Conservation (phyloP, 83 land plant species). For the Picea abies region DNA sequence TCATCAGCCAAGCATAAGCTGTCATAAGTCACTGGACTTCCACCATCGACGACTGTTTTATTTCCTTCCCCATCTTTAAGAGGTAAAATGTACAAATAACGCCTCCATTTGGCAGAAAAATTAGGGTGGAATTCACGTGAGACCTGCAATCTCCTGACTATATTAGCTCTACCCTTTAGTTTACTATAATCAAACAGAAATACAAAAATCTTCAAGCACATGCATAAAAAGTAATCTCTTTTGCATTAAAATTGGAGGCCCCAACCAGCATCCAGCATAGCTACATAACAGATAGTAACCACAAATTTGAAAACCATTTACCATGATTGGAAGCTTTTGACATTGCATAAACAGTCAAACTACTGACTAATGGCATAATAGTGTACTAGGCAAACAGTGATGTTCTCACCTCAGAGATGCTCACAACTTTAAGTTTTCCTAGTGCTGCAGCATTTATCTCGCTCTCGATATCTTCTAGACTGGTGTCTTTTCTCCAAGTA, state of each 20-base stretch:
- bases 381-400: neutral
- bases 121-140: slow-evolving; percentile 82
- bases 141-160: slow-evolving; percentile 36
- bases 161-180: neutral
- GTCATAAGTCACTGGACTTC: neutral
- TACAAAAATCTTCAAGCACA: neutral
- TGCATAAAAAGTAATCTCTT: neutral
- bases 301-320: slow-evolving; percentile 1
- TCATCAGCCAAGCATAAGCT: neutral
- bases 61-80: slow-evolving; percentile 31
- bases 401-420: slow-evolving; percentile 54
- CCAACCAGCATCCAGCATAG: neutral
- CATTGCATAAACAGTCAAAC: neutral
- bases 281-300: neutral
- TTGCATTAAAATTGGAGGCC: neutral
- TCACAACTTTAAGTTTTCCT: slow-evolving; percentile 43
- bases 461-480: slow-evolving; percentile 43
- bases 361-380: neutral
- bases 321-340: neutral
- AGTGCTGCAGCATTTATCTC: slow-evolving; percentile 55
- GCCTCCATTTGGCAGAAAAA: slow-evolving; percentile 88
- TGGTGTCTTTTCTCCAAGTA: slow-evolving; percentile 75
- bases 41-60: neutral
- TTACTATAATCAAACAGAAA: neutral
- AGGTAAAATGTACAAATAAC: slow-evolving; percentile 81